Base-by-base conservation (phyloP, 2,329 filamentous ascomycete species). In the Epichloe aotearoae region DNA sequence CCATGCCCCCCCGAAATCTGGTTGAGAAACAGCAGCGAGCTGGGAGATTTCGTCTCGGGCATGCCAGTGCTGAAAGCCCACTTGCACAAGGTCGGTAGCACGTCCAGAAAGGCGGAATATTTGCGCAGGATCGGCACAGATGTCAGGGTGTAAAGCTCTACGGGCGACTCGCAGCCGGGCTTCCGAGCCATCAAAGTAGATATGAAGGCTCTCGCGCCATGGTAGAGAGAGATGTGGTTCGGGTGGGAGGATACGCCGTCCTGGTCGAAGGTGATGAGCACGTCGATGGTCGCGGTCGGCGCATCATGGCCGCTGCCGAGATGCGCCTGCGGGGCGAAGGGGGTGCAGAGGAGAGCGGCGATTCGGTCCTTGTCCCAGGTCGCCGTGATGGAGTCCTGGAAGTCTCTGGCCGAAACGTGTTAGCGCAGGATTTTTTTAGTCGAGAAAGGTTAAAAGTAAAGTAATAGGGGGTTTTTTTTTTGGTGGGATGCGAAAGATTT, bases 171-270 rank as follows among this genome's bases (percentile, higher is more conserved):
- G 74, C 79, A 86, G 1, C 81, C 84, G 4, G 77, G 66, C 57
- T 79, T 75, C 50, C 77, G 76, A 47, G 76, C 75, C 66, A 84
- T 79, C 47, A 95, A 74, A 7, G 73, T 67, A 48, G 75, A 70
- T 50, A 94, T 66, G 65, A 95, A 97, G 46, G 77, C 68, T 44
- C 79, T 77, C 6, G 88, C 87, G 52, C 91, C 93, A 65, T 86
- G 77, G 70, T 89, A 89, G 8, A 97, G 79, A 5, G 89, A 89
- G 55, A 86, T 85, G 71, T 98, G 93, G 72, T 98, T 98, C 20
- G 89, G 88, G 68, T 98, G 93, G 42, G 80, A 79, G 52, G 88
- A 95, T 46, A 98, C 76, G 53, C 93, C 93, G 46, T 69, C 56
- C n/a, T 68, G 64, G 70, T 98, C 93, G 64, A 98, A 98, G 33